These are phyloP conservation scores for Logfia minima DNA, from an alignment of 129 eudicot species.

Conservation along the genomic window DNA sequence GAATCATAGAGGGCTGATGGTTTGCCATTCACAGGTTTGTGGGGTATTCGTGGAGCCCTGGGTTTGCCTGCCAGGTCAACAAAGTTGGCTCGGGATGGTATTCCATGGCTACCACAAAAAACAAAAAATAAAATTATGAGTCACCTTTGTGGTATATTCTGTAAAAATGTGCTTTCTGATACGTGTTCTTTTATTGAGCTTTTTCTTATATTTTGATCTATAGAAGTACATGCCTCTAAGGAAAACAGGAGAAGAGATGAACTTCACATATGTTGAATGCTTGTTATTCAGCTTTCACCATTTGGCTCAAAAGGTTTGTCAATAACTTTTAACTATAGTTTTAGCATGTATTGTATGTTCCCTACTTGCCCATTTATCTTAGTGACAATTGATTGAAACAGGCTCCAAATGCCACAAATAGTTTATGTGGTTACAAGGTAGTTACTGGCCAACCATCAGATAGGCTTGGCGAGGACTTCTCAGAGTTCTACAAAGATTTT, in stretches of 20 bases:
- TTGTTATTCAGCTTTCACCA: constrained; percentile 80
- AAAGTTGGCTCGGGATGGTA: not conserved
- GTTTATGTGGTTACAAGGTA: constrained; percentile 83
- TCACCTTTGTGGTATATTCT: constrained; percentile 3
- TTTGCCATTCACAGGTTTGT: not conserved
- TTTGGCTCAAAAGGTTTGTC: constrained; percentile 65
- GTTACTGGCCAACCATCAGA: constrained; percentile 96
- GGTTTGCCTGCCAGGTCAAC: not conserved
- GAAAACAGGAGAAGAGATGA: constrained; percentile 82
- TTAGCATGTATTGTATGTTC: not conserved
- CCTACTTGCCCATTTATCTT: not conserved
- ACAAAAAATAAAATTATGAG: not conserved
- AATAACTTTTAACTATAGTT: not conserved
- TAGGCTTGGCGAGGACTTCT: constrained; percentile 91
- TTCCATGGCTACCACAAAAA: not conserved
- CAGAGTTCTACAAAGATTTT: constrained; percentile 75
- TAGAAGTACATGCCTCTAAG: constrained; percentile 85
- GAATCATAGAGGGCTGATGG: not conserved
- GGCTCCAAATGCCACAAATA: constrained; percentile 92
- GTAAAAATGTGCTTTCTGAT: not conserved
- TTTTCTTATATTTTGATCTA: not conserved
- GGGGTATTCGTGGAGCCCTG: not conserved
- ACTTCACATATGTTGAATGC: constrained; percentile 82
- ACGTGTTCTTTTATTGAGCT: not conserved
- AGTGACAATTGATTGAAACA: constrained; percentile 22